These are phyloP conservation scores for Salix exigua DNA, from an alignment of 345 rosid species.

Conservation along the genomic window DNA sequence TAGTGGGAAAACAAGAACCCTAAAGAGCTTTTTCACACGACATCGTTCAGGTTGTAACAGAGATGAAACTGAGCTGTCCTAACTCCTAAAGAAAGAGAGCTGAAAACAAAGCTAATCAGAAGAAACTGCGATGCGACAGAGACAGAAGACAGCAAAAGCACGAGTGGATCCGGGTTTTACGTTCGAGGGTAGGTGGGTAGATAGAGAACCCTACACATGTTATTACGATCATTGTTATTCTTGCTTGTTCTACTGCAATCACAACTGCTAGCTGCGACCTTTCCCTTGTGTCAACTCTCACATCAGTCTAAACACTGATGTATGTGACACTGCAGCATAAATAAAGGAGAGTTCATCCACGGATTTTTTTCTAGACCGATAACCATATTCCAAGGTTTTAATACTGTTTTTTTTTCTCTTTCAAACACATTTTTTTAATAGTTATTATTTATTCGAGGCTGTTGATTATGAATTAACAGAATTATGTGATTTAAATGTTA, in stretches of 20 bases:
- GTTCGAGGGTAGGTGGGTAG: constrained; percentile 34
- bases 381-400: too few relatives aligned
- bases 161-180: constrained; percentile 51
- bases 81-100: neutral
- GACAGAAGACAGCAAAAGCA: constrained; percentile 21
- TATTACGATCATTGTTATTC: constrained; percentile 15
- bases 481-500: too few relatives aligned
- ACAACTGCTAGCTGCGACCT: neutral
- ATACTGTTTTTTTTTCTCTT: too few relatives aligned
- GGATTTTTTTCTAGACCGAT: constrained; percentile 31
- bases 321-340: constrained; percentile 18
- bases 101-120: neutral
- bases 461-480: too few relatives aligned
- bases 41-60: neutral
- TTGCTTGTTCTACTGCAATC: constrained; percentile 27
- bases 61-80: neutral
- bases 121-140: neutral
- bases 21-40: neutral
- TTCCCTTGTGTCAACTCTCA: constrained; percentile 22
- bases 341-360: constrained; percentile 3
- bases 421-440: too few relatives aligned
- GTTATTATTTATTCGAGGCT: too few relatives aligned
- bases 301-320: constrained; percentile 34
- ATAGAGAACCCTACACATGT: constrained; percentile 15
- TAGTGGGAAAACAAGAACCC: neutral